Conservation (phyloP, 805 yeast genomes). For the Yarrowia deformans region DNA sequence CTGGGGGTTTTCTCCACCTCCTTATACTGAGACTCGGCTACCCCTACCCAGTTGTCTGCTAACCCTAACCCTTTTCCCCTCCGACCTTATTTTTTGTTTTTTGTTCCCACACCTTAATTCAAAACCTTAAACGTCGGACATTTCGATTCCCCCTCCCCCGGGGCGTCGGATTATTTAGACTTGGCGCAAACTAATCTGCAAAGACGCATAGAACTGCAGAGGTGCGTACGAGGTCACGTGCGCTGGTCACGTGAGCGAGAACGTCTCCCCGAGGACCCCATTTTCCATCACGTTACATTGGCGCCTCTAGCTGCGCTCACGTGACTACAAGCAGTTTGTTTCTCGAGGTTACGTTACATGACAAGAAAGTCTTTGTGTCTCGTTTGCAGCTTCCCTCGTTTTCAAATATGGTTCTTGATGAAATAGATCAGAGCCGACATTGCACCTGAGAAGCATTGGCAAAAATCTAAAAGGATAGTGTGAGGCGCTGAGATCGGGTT, state of each 20-base stretch:
- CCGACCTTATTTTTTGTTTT: background rate
- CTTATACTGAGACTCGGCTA: background rate
- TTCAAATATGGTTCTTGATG: background rate
- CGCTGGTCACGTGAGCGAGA: background rate
- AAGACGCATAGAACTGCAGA: conserved; percentile 23
- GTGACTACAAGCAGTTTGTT: no score
- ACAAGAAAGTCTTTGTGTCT: background rate
- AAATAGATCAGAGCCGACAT: background rate
- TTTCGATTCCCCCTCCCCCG: conserved; percentile 33
- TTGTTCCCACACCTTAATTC: conserved; percentile 3
- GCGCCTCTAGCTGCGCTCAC: no score
- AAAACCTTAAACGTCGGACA: conserved; percentile 25
- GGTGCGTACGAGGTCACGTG: background rate
- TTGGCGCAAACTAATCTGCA: conserved; percentile 10
- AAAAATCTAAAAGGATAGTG: no score
- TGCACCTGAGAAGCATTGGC: background rate
- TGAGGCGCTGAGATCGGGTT: no score
- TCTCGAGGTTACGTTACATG: background rate
- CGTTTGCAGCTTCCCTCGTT: background rate
- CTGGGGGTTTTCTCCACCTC: background rate
- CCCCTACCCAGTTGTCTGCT: conserved; percentile 6
- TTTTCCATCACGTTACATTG: no score
- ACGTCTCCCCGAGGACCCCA: no score
- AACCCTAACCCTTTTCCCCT: conserved; percentile 33
- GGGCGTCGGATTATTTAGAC: conserved; percentile 30